Conservation (phyloP, 192 early-diverging fungal species). For the Coemansia sp. region DNA sequence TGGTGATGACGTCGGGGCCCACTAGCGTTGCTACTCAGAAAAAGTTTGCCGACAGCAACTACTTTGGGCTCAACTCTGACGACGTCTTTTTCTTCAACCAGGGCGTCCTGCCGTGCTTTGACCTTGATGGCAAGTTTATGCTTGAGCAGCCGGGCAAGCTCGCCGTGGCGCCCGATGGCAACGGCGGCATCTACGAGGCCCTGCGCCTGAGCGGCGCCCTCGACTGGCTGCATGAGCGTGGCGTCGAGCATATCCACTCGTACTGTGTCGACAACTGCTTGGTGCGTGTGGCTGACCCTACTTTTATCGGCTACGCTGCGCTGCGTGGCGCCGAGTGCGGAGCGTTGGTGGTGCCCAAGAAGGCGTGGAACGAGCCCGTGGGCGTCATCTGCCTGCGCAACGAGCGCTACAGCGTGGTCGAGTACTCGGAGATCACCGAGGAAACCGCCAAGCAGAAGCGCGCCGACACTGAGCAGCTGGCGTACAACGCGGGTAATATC, state of each 20-base stretch:
- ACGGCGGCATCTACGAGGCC: conserved; percentile 96
- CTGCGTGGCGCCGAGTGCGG: conserved; percentile 91
- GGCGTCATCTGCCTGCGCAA: conserved; percentile 94
- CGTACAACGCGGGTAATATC: conserved; percentile 95
- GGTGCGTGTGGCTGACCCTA: conserved; percentile 94
- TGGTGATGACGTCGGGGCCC: conserved; percentile 98
- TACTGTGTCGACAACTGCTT: conserved; percentile 99
- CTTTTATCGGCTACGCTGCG: conserved; percentile 94
- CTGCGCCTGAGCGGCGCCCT: conserved; percentile 83
- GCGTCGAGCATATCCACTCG: conserved; percentile 87
- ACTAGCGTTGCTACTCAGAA: conserved; percentile 78
- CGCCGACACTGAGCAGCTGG: conserved; percentile 62
- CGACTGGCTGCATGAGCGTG: conserved; percentile 76
- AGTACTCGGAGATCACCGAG: conserved; percentile 93
- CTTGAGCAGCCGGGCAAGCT: conserved; percentile 79
- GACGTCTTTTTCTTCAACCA: conserved; percentile 98
- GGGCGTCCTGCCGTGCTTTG: conserved; percentile 93
- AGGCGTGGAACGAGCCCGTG: conserved; percentile 84
- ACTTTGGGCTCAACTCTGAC: conserved; percentile 83
- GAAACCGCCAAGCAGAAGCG: conserved; percentile 73
- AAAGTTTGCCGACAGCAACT: conserved; percentile 81
- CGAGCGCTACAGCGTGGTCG: conserved; percentile 84
- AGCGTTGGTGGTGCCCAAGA: conserved; percentile 93
- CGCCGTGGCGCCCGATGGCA: conserved; percentile 87
- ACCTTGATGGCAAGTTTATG: conserved; percentile 90